Base-by-base conservation (phyloP, 441 rosid species). In the Eutrema salsugineum region DNA sequence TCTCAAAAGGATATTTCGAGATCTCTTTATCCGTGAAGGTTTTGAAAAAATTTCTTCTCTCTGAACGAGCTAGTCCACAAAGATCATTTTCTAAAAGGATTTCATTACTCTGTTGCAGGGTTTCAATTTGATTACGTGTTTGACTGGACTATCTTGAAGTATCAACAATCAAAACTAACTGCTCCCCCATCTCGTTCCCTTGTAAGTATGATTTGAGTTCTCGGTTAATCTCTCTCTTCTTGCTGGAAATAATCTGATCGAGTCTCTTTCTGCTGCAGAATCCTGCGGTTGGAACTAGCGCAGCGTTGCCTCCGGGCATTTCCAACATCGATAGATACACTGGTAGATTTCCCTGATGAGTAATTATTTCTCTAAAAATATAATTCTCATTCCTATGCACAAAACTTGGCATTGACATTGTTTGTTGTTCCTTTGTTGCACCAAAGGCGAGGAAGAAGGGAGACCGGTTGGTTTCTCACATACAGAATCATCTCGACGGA, bases 21-120 rank as follows among this genome's bases (percentile, higher is more conserved):
- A 95, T 67, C 97, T 95, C 59, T 95, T 95, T 75, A 92, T 89
- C 59, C 97, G 95, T 36, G 98, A 95, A 92, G 99, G 99, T 92
- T 70, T 61, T n/a, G n/a, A n/a, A 16, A 24, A 3, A 14, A 19
- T 55, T 62, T 16, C 48, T 28, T 59, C 44, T 55, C 51, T 48
- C 11, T 47, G 27, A 73, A 58, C 7, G 8, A 48, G n/a, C 20
- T 35, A 27, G 10, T 30, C 42, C 16, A 19, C 11, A 28, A 16
- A 20, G 30, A 22, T 48, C 47, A 17, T 68, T 36, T 38, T 20
- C 3, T 40, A 44, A 47, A 30, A 60, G 28, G 42, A 46, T 6
- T 59, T n/a, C 24, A 28, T 60, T 58, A 44, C 22, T 60, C 43
- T 86, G 33, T 12, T 72, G 64, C 82, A 94, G 99, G 97, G 54